These are phyloP conservation scores for Fusarium musae DNA, from an alignment of 2,329 filamentous ascomycete species.

Conservation along the genomic window DNA sequence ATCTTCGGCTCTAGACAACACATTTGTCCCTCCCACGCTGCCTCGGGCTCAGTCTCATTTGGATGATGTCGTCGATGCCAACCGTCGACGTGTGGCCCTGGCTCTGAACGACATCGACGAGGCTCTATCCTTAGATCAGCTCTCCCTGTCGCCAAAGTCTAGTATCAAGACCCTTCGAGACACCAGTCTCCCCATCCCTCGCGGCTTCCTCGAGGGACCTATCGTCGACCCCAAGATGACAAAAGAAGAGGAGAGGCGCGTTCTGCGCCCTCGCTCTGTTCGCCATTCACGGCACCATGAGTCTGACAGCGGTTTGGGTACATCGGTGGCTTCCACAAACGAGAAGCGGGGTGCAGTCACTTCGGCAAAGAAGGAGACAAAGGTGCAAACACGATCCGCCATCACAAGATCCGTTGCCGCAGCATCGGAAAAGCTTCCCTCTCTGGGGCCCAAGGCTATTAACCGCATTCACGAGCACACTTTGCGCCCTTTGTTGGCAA, in stretches of 20 bases:
- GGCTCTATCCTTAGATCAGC: conserved; percentile 60
- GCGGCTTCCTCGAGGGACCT: conserved; percentile 67
- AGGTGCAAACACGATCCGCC: conserved; percentile 53
- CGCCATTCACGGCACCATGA: conserved; percentile 73
- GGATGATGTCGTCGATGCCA: conserved; percentile 77
- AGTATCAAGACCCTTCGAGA: conserved; percentile 57
- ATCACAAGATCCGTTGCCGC: conserved; percentile 70
- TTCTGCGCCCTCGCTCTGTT: conserved; percentile 64
- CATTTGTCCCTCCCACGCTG: conserved; percentile 64
- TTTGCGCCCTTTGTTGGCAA: conserved; percentile 79
- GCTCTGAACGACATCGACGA: conserved; percentile 74
- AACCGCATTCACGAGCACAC: conserved; percentile 84
- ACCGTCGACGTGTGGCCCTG: conserved; percentile 74
- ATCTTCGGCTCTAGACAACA: conserved; percentile 51
- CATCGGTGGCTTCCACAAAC: conserved; percentile 75
- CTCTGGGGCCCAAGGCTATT: conserved; percentile 75
- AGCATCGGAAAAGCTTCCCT: conserved; percentile 62
- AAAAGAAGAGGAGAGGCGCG: conserved; percentile 58
- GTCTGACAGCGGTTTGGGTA: conserved; percentile 89
- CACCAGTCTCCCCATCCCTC: conserved; percentile 69
- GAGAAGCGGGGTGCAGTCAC: conserved; percentile 59
- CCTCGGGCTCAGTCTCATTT: conserved; percentile 75
- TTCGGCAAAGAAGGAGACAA: conserved; percentile 54
- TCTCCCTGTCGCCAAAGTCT: conserved; percentile 52
- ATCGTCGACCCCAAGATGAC: conserved; percentile 63